Percentiles rank a stretch among this genome's conserved stretches.
Conservation (phyloP, 805 yeast genomes). For the Yamadazyma philogaea region DNA sequence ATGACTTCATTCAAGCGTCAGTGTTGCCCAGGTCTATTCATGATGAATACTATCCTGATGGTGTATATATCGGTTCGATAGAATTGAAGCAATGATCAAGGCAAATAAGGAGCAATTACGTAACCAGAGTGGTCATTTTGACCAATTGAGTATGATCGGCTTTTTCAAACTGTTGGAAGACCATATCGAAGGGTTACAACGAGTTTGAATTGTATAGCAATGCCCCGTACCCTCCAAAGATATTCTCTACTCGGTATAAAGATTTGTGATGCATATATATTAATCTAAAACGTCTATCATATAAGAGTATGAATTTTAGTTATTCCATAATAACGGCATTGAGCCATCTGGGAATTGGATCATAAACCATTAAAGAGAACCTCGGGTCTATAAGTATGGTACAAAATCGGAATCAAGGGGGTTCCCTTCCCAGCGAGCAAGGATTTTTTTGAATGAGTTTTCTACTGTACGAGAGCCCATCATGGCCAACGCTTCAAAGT, state of each 20-base stretch:
- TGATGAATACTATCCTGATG: conserved; percentile 32
- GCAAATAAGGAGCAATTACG: conserved; percentile 14
- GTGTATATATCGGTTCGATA: conserved; percentile 27
- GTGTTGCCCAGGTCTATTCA: conserved; percentile 29
- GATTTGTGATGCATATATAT: conserved; percentile 8
- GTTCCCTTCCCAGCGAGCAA: conserved; percentile 13
- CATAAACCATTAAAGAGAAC: neutral
- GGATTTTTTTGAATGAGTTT: conserved; percentile 11
- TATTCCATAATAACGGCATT: neutral
- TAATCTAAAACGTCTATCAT: neutral
- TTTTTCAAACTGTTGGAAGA: conserved; percentile 27
- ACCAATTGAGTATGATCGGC: conserved; percentile 33
- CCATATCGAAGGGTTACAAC: conserved; percentile 26
- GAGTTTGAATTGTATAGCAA: conserved; percentile 30
- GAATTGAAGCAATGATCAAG: conserved; percentile 22
- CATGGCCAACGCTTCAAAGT: conserved; percentile 12
- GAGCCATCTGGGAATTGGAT: too few relatives aligned
- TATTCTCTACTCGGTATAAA: conserved; percentile 16
- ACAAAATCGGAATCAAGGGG: conserved; percentile 12
- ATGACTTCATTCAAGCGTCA: conserved; percentile 38
- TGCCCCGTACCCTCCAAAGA: conserved; percentile 15
- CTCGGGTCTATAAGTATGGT: conserved; percentile 13
- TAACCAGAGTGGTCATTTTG: conserved; percentile 21
- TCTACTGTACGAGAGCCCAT: conserved; percentile 17
- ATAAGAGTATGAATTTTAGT: too few relatives aligned